Evolutionary conservation across 2,329 filamentous ascomycete species (phyloP).

Genomic region (Didymella pomorum): DNA sequence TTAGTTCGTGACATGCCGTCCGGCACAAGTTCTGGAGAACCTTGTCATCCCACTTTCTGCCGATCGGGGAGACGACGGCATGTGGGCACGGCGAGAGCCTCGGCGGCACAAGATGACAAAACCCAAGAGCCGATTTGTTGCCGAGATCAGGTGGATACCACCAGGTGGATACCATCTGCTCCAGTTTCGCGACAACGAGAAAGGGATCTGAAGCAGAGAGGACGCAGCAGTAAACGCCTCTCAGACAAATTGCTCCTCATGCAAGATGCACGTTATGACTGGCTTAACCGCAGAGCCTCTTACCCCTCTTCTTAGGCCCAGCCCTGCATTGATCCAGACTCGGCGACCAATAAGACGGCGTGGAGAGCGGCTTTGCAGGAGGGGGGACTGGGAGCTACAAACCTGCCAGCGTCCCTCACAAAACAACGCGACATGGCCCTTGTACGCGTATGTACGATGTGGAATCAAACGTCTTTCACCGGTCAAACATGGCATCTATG

Average conservation of each 20-base stretch:
- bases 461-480: slow-evolving; percentile 16
- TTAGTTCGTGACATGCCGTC: not conserved
- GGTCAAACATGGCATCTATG: slow-evolving; percentile 22
- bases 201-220: not conserved
- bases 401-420: slow-evolving; percentile 2
- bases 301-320: slow-evolving; percentile 17
- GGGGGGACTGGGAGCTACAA: slow-evolving; percentile 17
- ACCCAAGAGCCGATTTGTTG: slow-evolving; percentile 15
- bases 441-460: slow-evolving; percentile 1
- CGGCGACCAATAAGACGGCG: slow-evolving; percentile 10
- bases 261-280: slow-evolving; percentile 4
- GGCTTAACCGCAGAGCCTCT: slow-evolving; percentile 18
- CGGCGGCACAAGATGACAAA: slow-evolving; percentile 12
- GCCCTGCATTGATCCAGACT: slow-evolving; percentile 9
- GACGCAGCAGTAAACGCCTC: not conserved
- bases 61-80: slow-evolving; percentile 19
- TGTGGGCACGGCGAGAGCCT: slow-evolving; percentile 17
- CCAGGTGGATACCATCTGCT: slow-evolving; percentile 11
- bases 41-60: slow-evolving; percentile 16
- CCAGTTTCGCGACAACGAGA: slow-evolving; percentile 13
- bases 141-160: slow-evolving; percentile 13
- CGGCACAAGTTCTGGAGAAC: slow-evolving; percentile 8
- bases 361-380: slow-evolving; percentile 13
- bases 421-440: not conserved
- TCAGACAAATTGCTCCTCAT: not conserved